These are phyloP conservation scores for Castanea crenata DNA, from an alignment of 306 rosid genomes.

Conservation along the genomic window DNA sequence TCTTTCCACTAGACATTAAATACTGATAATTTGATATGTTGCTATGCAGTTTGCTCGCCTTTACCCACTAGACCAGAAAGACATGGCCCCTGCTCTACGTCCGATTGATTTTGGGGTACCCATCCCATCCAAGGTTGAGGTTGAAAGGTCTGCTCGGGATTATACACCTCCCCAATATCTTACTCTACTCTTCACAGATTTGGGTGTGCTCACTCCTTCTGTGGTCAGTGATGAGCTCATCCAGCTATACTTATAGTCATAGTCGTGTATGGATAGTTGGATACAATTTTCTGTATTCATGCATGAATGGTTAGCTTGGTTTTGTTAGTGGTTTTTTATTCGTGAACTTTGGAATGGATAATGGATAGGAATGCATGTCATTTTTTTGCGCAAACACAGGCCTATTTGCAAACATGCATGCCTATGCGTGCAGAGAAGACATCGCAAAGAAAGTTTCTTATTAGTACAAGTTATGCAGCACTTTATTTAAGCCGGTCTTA, in stretches of 20 bases:
- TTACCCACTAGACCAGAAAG: constrained; percentile 94
- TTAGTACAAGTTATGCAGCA: no score
- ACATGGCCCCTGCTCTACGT: constrained; percentile 83
- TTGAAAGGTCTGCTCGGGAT: constrained; percentile 90
- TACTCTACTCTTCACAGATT: constrained; percentile 86
- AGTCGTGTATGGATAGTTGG: background rate
- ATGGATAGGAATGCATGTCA: background rate
- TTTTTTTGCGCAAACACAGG: background rate
- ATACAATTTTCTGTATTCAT: background rate
- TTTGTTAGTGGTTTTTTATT: background rate
- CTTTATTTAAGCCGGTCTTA: no score
- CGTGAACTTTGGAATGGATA: background rate
- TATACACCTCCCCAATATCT: constrained; percentile 97
- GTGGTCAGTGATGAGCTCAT: constrained; percentile 97
- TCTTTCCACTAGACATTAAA: background rate
- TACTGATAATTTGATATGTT: constrained; percentile 5
- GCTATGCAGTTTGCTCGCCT: constrained; percentile 88
- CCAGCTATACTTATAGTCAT: constrained; percentile 72
- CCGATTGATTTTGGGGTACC: constrained; percentile 92
- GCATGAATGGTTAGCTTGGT: background rate
- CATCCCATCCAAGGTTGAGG: constrained; percentile 91
- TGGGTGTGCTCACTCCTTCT: constrained; percentile 94
- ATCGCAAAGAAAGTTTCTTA: no score
- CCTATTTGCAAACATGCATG: background rate
- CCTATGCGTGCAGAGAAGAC: background rate